phyloP scores from a whole-genome alignment of 306 rosid genomes.

The Lablab purpureus region DNA sequence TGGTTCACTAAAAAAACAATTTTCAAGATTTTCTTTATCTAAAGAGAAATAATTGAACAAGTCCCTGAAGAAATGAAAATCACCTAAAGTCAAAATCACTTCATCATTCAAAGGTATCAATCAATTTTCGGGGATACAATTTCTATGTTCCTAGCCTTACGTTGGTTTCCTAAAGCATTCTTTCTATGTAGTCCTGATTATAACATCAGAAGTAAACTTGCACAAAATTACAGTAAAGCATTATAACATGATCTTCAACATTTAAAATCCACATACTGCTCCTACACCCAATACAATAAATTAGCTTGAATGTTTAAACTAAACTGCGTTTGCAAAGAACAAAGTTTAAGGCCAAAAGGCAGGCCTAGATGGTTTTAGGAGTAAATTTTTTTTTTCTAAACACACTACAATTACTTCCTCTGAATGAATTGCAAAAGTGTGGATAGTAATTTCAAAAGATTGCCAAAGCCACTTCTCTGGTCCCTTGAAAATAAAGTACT shows the following conservation, averaged over 20 bases:
- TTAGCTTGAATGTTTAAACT: conserved; percentile 9
- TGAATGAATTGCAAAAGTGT: background rate
- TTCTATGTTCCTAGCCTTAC: background rate
- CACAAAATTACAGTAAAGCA: conserved; percentile 27
- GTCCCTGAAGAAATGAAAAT: conserved; percentile 12
- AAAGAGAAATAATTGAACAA: conserved; percentile 1
- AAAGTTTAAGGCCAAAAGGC: background rate
- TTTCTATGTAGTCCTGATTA: conserved; percentile 7
- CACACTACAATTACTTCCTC: conserved; percentile 1
- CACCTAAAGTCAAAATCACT: conserved; percentile 9
- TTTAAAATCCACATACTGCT: conserved; percentile 5
- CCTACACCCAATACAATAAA: background rate
- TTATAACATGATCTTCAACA: conserved; percentile 22
- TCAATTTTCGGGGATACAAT: background rate
- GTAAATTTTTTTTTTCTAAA: background rate
- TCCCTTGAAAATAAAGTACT: background rate
- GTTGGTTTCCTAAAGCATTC: conserved; percentile 11
- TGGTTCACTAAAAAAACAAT: background rate
- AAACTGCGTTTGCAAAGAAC: background rate
- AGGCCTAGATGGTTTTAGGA: background rate
- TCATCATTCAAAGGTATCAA: background rate
- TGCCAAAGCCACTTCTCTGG: background rate
- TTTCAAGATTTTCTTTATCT: conserved; percentile 16
- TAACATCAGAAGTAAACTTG: conserved; percentile 32
- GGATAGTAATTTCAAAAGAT: conserved; percentile 1